These are phyloP conservation scores for Beauveria rudraprayagi DNA, from an alignment of 2,329 filamentous ascomycete species.

Conservation along the genomic window DNA sequence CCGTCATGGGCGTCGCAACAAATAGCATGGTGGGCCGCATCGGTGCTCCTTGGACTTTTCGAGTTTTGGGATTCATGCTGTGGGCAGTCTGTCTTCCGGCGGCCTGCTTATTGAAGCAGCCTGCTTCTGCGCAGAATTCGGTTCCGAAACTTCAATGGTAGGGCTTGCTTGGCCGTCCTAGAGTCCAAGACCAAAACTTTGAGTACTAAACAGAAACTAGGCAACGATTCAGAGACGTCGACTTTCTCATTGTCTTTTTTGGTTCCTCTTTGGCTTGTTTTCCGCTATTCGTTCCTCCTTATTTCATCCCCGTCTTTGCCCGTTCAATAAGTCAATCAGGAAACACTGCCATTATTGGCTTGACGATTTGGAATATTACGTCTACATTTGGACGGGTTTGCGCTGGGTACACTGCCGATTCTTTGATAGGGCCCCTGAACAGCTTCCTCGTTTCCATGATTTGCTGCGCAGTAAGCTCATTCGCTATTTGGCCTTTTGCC, in stretches of 20 bases:
- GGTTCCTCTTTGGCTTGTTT: conserved; percentile 19
- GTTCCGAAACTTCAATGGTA: conserved; percentile 20
- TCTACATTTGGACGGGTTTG: conserved; percentile 20
- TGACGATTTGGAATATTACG: conserved; percentile 21
- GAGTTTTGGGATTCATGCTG: conserved; percentile 19
- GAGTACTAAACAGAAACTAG: conserved; percentile 9
- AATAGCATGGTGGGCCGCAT: conserved; percentile 17
- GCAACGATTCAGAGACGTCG: conserved; percentile 18
- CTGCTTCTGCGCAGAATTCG: conserved; percentile 4
- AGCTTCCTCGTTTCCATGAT: conserved; percentile 20
- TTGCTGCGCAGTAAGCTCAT: conserved; percentile 18
- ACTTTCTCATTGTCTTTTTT: conserved; percentile 18
- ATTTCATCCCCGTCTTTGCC: conserved; percentile 23
- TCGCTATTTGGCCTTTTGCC: conserved; percentile 21
- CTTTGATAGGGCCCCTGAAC: conserved; percentile 20
- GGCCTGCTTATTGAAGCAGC: conserved; percentile 17
- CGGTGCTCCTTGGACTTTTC: conserved; percentile 21
- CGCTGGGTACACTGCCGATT: conserved; percentile 20
- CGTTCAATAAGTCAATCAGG: conserved; percentile 17
- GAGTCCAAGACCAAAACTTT: background rate
- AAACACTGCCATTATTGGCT: conserved; percentile 15
- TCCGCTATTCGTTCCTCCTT: conserved; percentile 21
- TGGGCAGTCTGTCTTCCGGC: conserved; percentile 22
- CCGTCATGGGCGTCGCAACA: conserved; percentile 20
- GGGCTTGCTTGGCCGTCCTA: background rate